Conservation (phyloP, 1,284 basidiomycete species). For the Pseudozyma sp. region DNA sequence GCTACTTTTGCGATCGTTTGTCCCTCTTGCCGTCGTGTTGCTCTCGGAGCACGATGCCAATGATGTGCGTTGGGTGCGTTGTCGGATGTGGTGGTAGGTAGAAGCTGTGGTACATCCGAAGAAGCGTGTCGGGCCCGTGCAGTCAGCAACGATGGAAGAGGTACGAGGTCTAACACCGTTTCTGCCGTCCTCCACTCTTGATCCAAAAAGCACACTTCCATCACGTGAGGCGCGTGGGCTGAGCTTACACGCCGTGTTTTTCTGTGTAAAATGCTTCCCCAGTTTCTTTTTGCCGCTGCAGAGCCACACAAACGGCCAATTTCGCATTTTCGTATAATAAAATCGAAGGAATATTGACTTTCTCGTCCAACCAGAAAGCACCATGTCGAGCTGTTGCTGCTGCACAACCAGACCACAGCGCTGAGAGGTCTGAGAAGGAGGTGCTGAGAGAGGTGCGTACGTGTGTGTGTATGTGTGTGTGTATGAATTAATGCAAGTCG, state of each 20-base stretch:
- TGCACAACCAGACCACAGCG: background rate
- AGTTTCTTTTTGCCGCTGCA: conserved; percentile 13
- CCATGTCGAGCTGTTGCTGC: background rate
- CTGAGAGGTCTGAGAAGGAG: conserved; percentile 2
- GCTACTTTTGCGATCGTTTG: background rate
- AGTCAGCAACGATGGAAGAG: too few relatives aligned
- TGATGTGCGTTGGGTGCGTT: too few relatives aligned
- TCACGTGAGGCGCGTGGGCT: conserved; percentile 46
- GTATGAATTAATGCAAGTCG: conserved; percentile 14
- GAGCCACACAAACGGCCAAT: conserved; percentile 2
- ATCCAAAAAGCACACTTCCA: background rate
- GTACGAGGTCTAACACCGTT: too few relatives aligned
- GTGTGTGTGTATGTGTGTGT: conserved; percentile 12
- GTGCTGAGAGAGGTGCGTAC: conserved; percentile 1
- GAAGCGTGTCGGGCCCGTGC: background rate
- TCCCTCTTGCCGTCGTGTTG: too few relatives aligned
- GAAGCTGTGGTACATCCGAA: background rate
- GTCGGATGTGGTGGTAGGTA: background rate
- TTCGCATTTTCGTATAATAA: conserved; percentile 8
- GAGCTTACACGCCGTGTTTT: conserved; percentile 33
- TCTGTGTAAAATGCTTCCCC: conserved; percentile 14
- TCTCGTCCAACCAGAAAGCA: conserved; percentile 14
- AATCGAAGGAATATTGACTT: background rate
- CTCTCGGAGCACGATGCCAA: too few relatives aligned
- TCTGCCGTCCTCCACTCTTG: background rate